These are phyloP conservation scores for Paecilomyces niveus DNA, from an alignment of 2,329 filamentous ascomycete genomes.

Conservation along the genomic window DNA sequence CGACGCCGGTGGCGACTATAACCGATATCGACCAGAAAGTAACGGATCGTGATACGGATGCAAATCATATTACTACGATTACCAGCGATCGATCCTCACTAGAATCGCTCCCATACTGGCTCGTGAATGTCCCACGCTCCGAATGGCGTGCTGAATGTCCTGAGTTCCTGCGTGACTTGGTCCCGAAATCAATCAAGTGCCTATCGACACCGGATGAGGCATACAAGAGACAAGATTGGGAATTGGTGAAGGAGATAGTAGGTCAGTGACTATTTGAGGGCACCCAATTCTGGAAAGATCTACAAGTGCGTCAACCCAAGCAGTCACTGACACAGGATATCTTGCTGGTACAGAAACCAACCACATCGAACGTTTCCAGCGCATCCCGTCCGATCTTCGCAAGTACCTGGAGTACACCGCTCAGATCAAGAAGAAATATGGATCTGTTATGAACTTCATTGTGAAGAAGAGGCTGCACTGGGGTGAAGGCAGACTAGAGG, in stretches of 20 bases:
- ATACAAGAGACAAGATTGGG: slow-evolving; percentile 62
- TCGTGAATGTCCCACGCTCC: slow-evolving; percentile 63
- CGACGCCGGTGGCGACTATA: neutral
- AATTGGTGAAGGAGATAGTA: slow-evolving; percentile 58
- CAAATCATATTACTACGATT: neutral
- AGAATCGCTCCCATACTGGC: slow-evolving; percentile 62
- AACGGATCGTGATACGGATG: slow-evolving; percentile 8
- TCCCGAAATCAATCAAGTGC: slow-evolving; percentile 62
- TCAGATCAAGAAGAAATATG: slow-evolving; percentile 58
- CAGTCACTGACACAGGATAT: neutral
- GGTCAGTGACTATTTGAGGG: slow-evolving; percentile 24
- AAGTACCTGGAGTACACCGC: slow-evolving; percentile 66
- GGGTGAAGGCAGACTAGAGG: slow-evolving; percentile 40
- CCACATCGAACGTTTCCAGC: slow-evolving; percentile 67
- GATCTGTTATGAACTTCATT: slow-evolving; percentile 72
- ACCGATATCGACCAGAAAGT: slow-evolving; percentile 13
- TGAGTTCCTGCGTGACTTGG: slow-evolving; percentile 56
- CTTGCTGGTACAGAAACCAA: slow-evolving; percentile 49
- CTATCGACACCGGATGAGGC: slow-evolving; percentile 63
- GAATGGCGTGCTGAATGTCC: slow-evolving; percentile 64
- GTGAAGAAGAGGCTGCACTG: slow-evolving; percentile 64
- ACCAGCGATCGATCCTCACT: neutral
- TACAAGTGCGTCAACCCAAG: neutral
- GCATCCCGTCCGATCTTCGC: slow-evolving; percentile 69
- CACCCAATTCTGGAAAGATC: neutral